Evolutionary conservation across 108 stramenopile species (phyloP).

Genomic region (Parietichytrium sp.): DNA sequence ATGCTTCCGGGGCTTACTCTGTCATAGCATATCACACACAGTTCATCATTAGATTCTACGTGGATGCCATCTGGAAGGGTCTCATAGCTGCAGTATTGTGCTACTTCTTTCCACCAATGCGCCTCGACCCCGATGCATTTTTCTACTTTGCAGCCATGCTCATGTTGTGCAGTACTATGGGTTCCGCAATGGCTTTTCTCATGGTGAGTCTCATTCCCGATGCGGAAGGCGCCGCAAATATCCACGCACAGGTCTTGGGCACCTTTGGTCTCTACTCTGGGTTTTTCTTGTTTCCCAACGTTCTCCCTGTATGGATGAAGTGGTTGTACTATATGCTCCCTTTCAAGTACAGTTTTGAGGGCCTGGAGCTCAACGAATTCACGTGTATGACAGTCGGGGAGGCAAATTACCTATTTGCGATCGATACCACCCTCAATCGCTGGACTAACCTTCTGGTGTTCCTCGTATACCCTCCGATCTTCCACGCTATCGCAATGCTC

Average conservation of each 20-base stretch:
- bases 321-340: slow-evolving; percentile 31
- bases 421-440: neutral
- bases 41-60: slow-evolving; percentile 26
- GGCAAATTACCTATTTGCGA: neutral
- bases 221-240: neutral
- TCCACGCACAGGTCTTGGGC: slow-evolving; percentile 10
- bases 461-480: neutral
- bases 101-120: slow-evolving; percentile 39
- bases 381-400: slow-evolving; percentile 10
- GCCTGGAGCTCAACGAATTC: slow-evolving; percentile 33
- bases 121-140: neutral
- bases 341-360: slow-evolving; percentile 3
- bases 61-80: slow-evolving; percentile 30
- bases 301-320: slow-evolving; percentile 26
- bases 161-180: slow-evolving; percentile 24
- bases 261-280: neutral
- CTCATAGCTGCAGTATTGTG: neutral
- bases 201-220: slow-evolving; percentile 35
- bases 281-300: neutral
- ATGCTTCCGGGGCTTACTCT: slow-evolving; percentile 23
- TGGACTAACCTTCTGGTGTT: slow-evolving; percentile 12
- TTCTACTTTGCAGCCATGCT: slow-evolving; percentile 20
- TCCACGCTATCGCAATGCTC: neutral
- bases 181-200: neutral
- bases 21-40: slow-evolving; percentile 20